Percentiles rank a stretch among this genome's conserved stretches.
These are phyloP conservation scores for barrel medic (Medicago truncatula) DNA, from an alignment of 306 rosid genomes.

Conservation along the genomic window DNA sequence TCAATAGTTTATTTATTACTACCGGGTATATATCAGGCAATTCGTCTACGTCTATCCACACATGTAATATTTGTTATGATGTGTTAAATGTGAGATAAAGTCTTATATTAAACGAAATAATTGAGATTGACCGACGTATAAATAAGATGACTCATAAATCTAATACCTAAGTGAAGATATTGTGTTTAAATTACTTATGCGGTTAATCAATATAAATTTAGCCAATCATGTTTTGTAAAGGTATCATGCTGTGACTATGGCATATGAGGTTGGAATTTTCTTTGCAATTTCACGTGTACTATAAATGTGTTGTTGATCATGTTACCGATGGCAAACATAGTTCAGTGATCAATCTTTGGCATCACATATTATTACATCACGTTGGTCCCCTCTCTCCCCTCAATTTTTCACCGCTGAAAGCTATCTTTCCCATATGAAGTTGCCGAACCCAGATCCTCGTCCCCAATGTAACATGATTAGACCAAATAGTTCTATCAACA, in stretches of 20 bases:
- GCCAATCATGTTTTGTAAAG: not conserved
- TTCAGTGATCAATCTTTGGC: not conserved
- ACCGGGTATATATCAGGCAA: too few relatives aligned
- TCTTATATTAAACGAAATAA: too few relatives aligned
- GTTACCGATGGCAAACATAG: not conserved
- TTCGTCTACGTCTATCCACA: too few relatives aligned
- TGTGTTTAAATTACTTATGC: too few relatives aligned
- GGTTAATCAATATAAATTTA: not conserved
- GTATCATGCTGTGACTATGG: not conserved
- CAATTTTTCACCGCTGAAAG: not conserved
- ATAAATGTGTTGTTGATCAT: not conserved
- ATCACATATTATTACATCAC: not conserved
- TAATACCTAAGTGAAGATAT: too few relatives aligned
- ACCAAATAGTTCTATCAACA: too few relatives aligned
- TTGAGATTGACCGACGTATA: too few relatives aligned
- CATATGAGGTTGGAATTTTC: not conserved
- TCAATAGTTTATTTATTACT: conserved; percentile 6
- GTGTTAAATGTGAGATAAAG: too few relatives aligned
- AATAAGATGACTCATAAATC: too few relatives aligned
- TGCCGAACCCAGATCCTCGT: not conserved
- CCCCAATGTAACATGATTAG: too few relatives aligned
- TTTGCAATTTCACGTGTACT: not conserved
- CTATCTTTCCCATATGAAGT: not conserved
- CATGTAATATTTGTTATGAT: too few relatives aligned
- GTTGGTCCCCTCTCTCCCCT: not conserved